phyloP scores from a whole-genome alignment of 129 eudicot species.

The Oenanthe sinensis region DNA sequence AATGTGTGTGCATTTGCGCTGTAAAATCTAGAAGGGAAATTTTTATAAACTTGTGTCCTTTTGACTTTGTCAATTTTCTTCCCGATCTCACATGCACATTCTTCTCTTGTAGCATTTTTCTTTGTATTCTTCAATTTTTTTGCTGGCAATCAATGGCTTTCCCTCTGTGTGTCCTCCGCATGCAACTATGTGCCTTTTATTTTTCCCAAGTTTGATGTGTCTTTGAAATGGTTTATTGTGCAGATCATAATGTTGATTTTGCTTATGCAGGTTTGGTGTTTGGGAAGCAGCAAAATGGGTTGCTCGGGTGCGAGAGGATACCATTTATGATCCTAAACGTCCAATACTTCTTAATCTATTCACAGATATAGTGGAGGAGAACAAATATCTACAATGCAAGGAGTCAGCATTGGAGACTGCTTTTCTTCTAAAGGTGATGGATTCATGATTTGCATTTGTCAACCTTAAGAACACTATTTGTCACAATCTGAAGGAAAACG shows the following conservation, averaged over 20 bases:
- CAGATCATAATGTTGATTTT: neutral
- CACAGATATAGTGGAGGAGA: slow-evolving; percentile 68
- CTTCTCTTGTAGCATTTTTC: neutral
- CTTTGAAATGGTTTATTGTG: neutral
- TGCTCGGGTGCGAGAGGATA: slow-evolving; percentile 70
- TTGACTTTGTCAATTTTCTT: neutral
- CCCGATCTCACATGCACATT: neutral
- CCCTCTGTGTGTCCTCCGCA: neutral
- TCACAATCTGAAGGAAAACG: neutral
- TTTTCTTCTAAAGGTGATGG: slow-evolving; percentile 67
- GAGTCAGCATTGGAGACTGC: slow-evolving; percentile 85
- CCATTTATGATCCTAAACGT: slow-evolving; percentile 59
- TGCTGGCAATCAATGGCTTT: neutral
- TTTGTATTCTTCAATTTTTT: neutral
- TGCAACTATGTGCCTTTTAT: neutral
- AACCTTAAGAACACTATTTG: neutral
- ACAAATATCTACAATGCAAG: slow-evolving; percentile 67
- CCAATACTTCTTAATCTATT: slow-evolving; percentile 69
- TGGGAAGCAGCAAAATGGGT: slow-evolving; percentile 99
- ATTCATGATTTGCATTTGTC: slow-evolving; percentile 23
- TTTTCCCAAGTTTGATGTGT: neutral
- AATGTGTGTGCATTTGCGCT: neutral
- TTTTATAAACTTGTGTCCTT: neutral
- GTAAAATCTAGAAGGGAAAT: neutral
- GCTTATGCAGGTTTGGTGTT: slow-evolving; percentile 67